These are phyloP conservation scores for Naganishia antarctica DNA, from an alignment of 768 basidiomycete genomes.

Conservation along the genomic window DNA sequence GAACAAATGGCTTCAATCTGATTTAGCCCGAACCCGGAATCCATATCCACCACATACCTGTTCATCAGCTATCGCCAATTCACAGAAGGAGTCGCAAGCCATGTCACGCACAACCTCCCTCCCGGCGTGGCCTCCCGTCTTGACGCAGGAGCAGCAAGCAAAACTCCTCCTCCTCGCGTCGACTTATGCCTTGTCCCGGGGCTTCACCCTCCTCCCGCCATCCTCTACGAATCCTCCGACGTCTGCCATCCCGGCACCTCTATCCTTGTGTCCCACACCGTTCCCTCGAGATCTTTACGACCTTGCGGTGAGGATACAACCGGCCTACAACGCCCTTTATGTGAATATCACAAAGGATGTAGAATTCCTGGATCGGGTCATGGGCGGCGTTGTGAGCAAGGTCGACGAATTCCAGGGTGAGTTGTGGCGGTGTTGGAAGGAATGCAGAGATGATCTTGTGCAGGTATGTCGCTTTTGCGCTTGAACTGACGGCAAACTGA, in stretches of 20 bases:
- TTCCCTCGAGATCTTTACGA: constrained; percentile 70
- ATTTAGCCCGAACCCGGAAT: too few relatives aligned
- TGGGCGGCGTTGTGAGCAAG: constrained; percentile 77
- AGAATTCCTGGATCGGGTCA: constrained; percentile 71
- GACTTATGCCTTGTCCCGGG: constrained; percentile 77
- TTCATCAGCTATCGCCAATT: too few relatives aligned
- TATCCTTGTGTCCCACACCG: constrained; percentile 81
- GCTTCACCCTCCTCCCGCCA: constrained; percentile 57
- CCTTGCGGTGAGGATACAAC: constrained; percentile 64
- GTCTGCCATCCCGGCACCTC: constrained; percentile 82
- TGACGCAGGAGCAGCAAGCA: constrained; percentile 60
- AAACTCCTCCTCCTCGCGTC: constrained; percentile 64
- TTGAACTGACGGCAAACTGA: constrained; percentile 5
- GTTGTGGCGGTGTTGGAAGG: constrained; percentile 82
- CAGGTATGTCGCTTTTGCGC: constrained; percentile 53
- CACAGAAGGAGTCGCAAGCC: too few relatives aligned
- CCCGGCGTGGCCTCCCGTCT: constrained; percentile 66
- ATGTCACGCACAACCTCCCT: constrained; percentile 22
- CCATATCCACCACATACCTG: too few relatives aligned
- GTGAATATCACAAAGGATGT: constrained; percentile 73
- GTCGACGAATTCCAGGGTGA: constrained; percentile 82
- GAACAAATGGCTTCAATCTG: too few relatives aligned
- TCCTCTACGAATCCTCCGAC: constrained; percentile 52
- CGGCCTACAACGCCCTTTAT: constrained; percentile 77
- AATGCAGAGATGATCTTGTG: constrained; percentile 59